Conservation (phyloP, 495 filamentous ascomycete species). For the Neurospora tetrasperma region DNA sequence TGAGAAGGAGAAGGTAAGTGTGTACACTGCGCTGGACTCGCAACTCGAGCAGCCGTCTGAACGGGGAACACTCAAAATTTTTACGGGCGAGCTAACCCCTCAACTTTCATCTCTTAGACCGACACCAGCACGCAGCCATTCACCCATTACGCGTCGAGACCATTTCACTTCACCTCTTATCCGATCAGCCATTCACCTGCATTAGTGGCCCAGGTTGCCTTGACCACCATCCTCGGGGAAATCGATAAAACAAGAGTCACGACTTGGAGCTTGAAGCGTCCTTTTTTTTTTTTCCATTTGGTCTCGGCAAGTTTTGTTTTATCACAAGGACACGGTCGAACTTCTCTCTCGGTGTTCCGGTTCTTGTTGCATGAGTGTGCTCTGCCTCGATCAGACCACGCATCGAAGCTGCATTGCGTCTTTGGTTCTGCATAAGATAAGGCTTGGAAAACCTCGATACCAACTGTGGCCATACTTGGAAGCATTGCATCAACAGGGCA, state of each 20-base stretch:
- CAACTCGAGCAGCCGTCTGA: not conserved
- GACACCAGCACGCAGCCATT: not conserved
- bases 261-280: not conserved
- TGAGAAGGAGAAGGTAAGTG: not conserved
- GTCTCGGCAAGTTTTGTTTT: not conserved
- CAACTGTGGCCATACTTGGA: not conserved
- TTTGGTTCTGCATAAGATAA: not conserved
- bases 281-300: not conserved
- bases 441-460: conserved; percentile 21
- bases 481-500: not conserved
- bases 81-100: not conserved
- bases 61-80: not conserved
- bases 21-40: not conserved
- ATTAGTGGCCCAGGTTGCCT: not conserved
- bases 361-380: not conserved
- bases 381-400: not conserved
- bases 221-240: not conserved
- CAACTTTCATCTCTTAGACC: not conserved
- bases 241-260: not conserved
- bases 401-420: not conserved
- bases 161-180: not conserved
- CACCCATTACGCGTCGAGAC: not conserved
- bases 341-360: not conserved
- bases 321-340: not conserved
- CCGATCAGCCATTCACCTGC: not conserved